phyloP scores from a whole-genome alignment of 805 yeast species.

The Wickerhamia fluorescens region DNA sequence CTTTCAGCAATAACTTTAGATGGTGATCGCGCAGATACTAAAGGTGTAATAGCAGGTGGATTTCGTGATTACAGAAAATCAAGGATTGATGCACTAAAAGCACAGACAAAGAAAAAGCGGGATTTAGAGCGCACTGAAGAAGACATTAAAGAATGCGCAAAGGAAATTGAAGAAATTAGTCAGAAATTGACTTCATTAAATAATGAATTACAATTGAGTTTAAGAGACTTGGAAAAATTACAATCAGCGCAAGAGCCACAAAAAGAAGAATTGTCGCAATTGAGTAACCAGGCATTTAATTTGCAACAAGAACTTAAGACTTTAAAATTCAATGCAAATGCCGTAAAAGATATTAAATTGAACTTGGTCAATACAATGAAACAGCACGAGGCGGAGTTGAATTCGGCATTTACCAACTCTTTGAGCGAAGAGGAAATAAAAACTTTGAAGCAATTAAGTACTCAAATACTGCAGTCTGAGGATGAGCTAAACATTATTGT shows the following conservation, averaged over 20 bases:
- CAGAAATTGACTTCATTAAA: constrained; percentile 44
- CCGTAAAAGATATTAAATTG: constrained; percentile 26
- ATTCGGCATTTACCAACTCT: constrained; percentile 45
- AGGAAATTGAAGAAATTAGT: constrained; percentile 39
- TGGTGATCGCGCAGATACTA: constrained; percentile 82
- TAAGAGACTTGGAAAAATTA: constrained; percentile 38
- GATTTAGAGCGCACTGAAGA: constrained; percentile 37
- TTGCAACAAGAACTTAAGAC: constrained; percentile 38
- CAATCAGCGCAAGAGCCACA: constrained; percentile 36
- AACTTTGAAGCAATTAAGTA: constrained; percentile 29
- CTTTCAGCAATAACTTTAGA: constrained; percentile 80
- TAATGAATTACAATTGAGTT: constrained; percentile 31
- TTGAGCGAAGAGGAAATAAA: constrained; percentile 44
- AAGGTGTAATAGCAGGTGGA: constrained; percentile 87
- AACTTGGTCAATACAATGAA: constrained; percentile 30
- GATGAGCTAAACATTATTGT: constrained; percentile 33
- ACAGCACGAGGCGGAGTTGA: constrained; percentile 43
- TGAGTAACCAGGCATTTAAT: constrained; percentile 34
- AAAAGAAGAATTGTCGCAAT: constrained; percentile 34
- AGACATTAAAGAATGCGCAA: constrained; percentile 31
- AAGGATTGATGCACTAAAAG: constrained; percentile 62
- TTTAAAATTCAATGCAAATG: constrained; percentile 26
- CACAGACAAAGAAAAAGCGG: constrained; percentile 44
- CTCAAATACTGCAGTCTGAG: constrained; percentile 32
- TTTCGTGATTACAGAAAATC: constrained; percentile 62